phyloP scores from a whole-genome alignment of 164 flowering plant genomes.

The Chimonanthus salicifolius region DNA sequence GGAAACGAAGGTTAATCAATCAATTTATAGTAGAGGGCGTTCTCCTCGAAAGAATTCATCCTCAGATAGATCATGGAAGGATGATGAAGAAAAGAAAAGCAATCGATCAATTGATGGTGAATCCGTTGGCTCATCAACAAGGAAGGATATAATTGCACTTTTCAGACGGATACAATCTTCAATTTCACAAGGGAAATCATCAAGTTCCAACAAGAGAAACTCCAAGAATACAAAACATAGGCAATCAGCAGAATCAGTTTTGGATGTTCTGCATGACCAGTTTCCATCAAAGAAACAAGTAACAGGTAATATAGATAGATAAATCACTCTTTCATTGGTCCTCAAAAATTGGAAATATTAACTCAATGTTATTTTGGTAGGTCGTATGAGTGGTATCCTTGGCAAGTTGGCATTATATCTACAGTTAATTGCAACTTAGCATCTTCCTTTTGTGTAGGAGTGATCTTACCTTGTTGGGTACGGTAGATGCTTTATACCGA shows the following conservation, averaged over 20 bases:
- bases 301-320: slow-evolving; percentile 25
- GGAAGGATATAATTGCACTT: slow-evolving; percentile 45
- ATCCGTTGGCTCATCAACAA: slow-evolving; percentile 25
- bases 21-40: slow-evolving; percentile 18
- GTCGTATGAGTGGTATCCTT: neutral
- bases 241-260: slow-evolving; percentile 35
- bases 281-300: slow-evolving; percentile 26
- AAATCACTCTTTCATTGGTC: too few relatives aligned
- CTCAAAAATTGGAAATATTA: too few relatives aligned
- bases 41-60: slow-evolving; percentile 22
- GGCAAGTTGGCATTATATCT: neutral
- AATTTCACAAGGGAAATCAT: slow-evolving; percentile 40
- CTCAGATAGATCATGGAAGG: slow-evolving; percentile 18
- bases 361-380: neutral
- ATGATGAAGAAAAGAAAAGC: slow-evolving; percentile 12
- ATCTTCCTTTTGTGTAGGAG: too few relatives aligned
- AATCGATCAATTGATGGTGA: slow-evolving; percentile 17
- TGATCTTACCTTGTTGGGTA: neutral
- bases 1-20: slow-evolving; percentile 11
- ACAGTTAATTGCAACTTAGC: neutral
- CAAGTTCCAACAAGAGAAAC: slow-evolving; percentile 19
- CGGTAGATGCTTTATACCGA: neutral
- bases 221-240: slow-evolving; percentile 18
- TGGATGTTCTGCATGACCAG: slow-evolving; percentile 31
- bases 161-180: slow-evolving; percentile 56